phyloP scores from a whole-genome alignment of 2,329 filamentous ascomycete species.

The Sodiomyces alkalinus region DNA sequence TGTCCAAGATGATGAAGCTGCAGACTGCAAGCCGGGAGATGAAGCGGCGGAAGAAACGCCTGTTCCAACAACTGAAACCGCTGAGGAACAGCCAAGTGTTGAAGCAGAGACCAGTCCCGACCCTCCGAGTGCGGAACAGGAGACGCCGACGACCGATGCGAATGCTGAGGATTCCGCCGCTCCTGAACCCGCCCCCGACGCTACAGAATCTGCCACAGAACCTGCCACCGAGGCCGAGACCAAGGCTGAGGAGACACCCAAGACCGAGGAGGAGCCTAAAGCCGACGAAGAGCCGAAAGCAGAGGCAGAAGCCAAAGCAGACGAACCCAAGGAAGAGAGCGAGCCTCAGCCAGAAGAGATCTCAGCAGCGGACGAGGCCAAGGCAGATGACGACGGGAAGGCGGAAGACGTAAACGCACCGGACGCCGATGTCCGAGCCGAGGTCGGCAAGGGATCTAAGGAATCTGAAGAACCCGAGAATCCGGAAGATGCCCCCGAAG shows the following conservation, averaged over 20 bases:
- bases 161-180: background rate
- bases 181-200: background rate
- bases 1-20: background rate
- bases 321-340: too few species aligned
- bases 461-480: background rate
- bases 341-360: too few species aligned
- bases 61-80: too few species aligned
- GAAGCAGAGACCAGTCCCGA: too few species aligned
- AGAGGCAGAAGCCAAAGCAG: background rate
- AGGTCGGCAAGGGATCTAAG: background rate
- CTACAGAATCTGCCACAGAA: background rate
- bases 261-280: background rate
- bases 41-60: too few species aligned
- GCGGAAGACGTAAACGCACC: too few species aligned
- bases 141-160: background rate
- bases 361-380: background rate
- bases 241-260: background rate
- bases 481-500: background rate
- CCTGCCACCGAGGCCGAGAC: background rate
- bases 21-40: too few species aligned
- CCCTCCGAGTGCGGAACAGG: too few species aligned
- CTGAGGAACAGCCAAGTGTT: too few species aligned
- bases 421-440: background rate
- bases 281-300: background rate
- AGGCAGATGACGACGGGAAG: constrained; percentile 1